Evolutionary conservation across 306 rosid genomes (phyloP), one percentile per base, ranked within the genome.

Genomic region (Elaeagnus macrophylla): DNA sequence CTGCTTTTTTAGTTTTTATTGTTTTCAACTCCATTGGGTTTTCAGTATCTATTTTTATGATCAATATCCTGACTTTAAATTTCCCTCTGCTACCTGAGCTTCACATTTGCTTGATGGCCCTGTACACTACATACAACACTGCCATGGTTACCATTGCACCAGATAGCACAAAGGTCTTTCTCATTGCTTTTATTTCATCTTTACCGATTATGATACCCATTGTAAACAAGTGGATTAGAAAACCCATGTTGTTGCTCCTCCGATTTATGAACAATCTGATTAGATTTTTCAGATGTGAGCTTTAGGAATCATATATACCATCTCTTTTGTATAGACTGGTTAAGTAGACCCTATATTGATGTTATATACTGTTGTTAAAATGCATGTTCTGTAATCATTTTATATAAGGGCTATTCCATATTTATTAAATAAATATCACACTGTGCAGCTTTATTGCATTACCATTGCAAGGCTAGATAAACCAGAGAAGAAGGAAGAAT

Each of bases 81-180:
- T 67, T 72, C 46, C 77, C 77, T 3, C 5, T 72, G 57, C 48
- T 2, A 12, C 46, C 47, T 37, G 66, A 67, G 57, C 53, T 72
- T 47, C 64, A 32, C 1, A 45, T 67, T 32, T 67, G 69, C 12
- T 3, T 35, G 1, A 0, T 1, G 7, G 62, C 73, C 1, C 19
- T 67, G 9, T 67, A 56, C 39, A 0, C 0, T 9, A 46, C 77
- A 0, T 72, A 67, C 56, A 9, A 10, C 61, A 15, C 35, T 13
- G 73, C 63, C 1, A 7, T 67, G 25, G 0, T 6, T 15, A 19
- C 0, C 53, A 56, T 51, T 54, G 66, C 77, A 7, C 69, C 65
- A 0, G n/a, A 51, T 3, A 14, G 14, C 13, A 7, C n/a, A 0
- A 32, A 0, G 41, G 2, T 48, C 17, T 10, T 12, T 48, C 11